Evolutionary conservation across 2,329 filamentous ascomycete genomes (phyloP), one percentile per base, ranked within the genome.

Genomic region (Microcyclospora pomicola): DNA sequence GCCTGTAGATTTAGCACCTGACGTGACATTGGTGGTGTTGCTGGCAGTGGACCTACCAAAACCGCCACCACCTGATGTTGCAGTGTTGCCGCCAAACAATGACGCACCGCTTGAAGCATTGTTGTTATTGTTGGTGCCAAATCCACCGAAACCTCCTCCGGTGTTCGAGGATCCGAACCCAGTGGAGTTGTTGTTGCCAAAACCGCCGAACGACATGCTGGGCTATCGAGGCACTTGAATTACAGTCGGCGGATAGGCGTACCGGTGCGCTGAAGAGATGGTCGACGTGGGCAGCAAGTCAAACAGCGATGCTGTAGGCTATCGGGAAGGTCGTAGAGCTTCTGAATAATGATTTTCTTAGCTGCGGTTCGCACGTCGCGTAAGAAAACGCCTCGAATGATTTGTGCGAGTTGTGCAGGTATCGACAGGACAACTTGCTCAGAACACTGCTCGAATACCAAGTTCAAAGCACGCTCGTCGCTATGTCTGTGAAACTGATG

Each of bases 41-140:
- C 16, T 31, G 38, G 48, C 43, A 36, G 42, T 41, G 27, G 44
- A 46, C 7, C 48, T 47, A 34, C 44, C 46, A 31, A 44, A 44
- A 16, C 37, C 40, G 19, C 46, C 46, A 35, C 47, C 48, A 13
- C 50, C 50, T 19, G 51, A 35, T 13, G 50, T 51, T 15, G 48
- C 45, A 5, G 49, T 54, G 37, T 46, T 53, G 13, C 49, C 45
- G 34, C 52, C 51, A 31, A 52, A 52, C 5, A 51, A 35, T 10
- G 44, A 45, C 28, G 41, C 42, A n/a, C 46, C 45, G 15, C 45
- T 49, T 27, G 44, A 44, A 10, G 35, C 44, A 35, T 45, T 47
- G 36, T 42, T 51, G 31, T 41, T 45, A 10, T 38, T 39, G 9
- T 33, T 42, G 19, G 49, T 44, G 36, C 46, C 44, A 27, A 46